Percentiles rank a stretch among this genome's conserved stretches.
Conservation (phyloP, 768 basidiomycete species). For the Galerina sulciceps region DNA sequence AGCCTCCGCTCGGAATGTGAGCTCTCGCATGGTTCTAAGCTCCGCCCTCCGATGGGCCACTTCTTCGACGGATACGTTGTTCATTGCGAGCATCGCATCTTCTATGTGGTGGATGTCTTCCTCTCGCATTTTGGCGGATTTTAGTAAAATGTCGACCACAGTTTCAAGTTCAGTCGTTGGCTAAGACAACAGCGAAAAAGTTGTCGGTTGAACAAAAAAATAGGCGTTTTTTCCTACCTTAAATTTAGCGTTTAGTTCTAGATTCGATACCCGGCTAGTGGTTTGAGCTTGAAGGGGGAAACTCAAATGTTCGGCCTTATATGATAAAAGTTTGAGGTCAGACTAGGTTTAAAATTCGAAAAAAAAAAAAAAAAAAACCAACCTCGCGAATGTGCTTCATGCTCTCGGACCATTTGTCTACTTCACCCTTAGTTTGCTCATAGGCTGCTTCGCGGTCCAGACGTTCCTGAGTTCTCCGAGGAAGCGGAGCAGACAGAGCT, state of each 20-base stretch:
- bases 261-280: slow-evolving; percentile 62
- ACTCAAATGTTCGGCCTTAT: slow-evolving; percentile 82
- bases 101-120: slow-evolving; percentile 80
- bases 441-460: slow-evolving; percentile 94
- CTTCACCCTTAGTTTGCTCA: slow-evolving; percentile 89
- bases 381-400: slow-evolving; percentile 94
- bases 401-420: slow-evolving; percentile 90
- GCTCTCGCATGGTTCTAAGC: slow-evolving; percentile 86
- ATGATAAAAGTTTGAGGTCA: slow-evolving; percentile 3
- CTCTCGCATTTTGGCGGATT: slow-evolving; percentile 82
- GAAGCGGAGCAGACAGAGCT: slow-evolving; percentile 81
- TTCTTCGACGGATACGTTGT: slow-evolving; percentile 84
- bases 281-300: slow-evolving; percentile 80
- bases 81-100: slow-evolving; percentile 71
- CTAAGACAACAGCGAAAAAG: slow-evolving; percentile 36
- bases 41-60: slow-evolving; percentile 81
- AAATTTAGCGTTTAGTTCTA: slow-evolving; percentile 83
- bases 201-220: too few species aligned
- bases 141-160: slow-evolving; percentile 80
- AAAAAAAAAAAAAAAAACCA: slow-evolving; percentile 8
- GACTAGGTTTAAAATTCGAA: slow-evolving; percentile 3
- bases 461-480: slow-evolving; percentile 85
- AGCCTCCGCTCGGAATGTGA: slow-evolving; percentile 90
- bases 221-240: slow-evolving; percentile 51
- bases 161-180: slow-evolving; percentile 86